Evolutionary conservation across 805 yeast genomes (phyloP).

Genomic region (Cyberlindnera japonica): DNA sequence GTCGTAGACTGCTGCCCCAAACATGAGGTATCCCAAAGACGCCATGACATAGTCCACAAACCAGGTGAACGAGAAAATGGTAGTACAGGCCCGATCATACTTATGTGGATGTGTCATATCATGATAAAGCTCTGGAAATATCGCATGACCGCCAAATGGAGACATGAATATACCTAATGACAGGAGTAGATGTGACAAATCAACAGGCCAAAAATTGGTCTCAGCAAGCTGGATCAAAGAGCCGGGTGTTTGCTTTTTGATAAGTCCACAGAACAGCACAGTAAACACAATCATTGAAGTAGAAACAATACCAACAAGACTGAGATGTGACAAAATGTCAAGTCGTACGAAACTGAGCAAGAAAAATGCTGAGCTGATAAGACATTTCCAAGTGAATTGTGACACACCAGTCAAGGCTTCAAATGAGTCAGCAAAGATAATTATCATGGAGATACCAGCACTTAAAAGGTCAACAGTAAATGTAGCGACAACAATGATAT

Average conservation of each 20-base stretch:
- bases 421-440: conserved; percentile 60
- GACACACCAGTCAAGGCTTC: conserved; percentile 42
- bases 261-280: conserved; percentile 45
- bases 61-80: conserved; percentile 57
- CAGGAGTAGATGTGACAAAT: conserved; percentile 36
- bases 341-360: conserved; percentile 53
- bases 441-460: conserved; percentile 54
- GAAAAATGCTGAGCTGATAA: conserved; percentile 38
- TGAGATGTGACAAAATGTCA: conserved; percentile 49
- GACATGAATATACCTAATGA: conserved; percentile 66
- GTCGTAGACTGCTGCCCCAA: conserved; percentile 63
- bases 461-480: conserved; percentile 59
- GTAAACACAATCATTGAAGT: conserved; percentile 48
- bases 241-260: conserved; percentile 45
- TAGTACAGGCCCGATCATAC: conserved; percentile 47
- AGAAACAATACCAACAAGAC: conserved; percentile 53
- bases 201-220: conserved; percentile 39
- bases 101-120: conserved; percentile 73
- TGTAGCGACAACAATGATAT: conserved; percentile 41
- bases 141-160: conserved; percentile 84
- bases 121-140: conserved; percentile 70
- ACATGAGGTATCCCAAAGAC: conserved; percentile 71
- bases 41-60: conserved; percentile 60
- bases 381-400: conserved; percentile 38
- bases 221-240: conserved; percentile 47